Conservation (phyloP, 139 green algal genomes). For the Chlorella sp. region DNA sequence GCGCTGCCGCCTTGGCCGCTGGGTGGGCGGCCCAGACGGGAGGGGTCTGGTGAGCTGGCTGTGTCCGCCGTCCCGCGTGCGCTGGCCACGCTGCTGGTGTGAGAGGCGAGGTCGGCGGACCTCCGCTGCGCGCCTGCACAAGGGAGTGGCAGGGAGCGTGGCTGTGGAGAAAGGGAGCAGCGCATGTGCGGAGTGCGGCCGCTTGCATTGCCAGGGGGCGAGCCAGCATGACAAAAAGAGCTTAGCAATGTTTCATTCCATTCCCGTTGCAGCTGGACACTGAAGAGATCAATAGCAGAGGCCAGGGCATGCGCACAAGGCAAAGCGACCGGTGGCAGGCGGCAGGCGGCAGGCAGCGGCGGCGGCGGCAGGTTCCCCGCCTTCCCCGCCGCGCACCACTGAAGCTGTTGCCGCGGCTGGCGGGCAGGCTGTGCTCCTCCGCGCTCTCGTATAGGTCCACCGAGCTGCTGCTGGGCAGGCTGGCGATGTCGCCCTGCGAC, state of each 20-base stretch:
- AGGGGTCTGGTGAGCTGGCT: not conserved
- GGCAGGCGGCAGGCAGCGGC: not conserved
- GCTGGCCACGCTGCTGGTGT: slow-evolving; percentile 9
- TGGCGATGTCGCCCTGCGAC: not conserved
- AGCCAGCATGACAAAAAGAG: too few relatives aligned
- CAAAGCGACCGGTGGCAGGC: not conserved
- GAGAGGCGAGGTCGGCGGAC: not conserved
- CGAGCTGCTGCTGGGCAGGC: slow-evolving; percentile 1
- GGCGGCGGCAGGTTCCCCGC: not conserved
- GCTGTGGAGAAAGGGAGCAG: not conserved
- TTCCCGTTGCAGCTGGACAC: too few relatives aligned
- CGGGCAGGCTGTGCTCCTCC: not conserved
- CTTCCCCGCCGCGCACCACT: not conserved
- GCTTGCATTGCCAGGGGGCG: not conserved
- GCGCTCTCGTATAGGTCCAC: slow-evolving; percentile 11
- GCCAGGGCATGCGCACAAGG: not conserved
- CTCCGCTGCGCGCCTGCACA: not conserved
- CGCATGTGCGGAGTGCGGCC: too few relatives aligned
- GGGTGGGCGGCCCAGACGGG: not conserved
- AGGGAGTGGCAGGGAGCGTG: not conserved
- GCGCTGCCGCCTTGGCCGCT: not conserved
- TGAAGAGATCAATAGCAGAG: not conserved
- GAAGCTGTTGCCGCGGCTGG: slow-evolving; percentile 11
- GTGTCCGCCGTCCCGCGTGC: not conserved
- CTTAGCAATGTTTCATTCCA: not conserved